Percentiles rank a stretch among this genome's conserved stretches.
Conservation (phyloP, 768 basidiomycete genomes). For the Termitomyces sp. region DNA sequence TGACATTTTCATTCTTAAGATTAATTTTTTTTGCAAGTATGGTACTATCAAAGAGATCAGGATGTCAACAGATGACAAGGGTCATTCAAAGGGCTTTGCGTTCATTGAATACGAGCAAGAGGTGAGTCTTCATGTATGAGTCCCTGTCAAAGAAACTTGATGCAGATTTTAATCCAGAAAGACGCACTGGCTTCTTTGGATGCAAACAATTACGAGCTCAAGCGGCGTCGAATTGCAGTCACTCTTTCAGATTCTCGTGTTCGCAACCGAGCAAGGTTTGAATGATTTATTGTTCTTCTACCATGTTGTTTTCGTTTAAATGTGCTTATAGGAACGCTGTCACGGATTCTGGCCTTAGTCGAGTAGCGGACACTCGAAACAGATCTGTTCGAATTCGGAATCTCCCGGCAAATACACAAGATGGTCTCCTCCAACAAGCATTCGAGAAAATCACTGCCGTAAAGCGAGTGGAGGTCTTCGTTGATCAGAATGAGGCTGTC, state of each 20-base stretch:
- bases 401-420: slow-evolving; percentile 76
- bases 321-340: slow-evolving; percentile 29
- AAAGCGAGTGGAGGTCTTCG: slow-evolving; percentile 73
- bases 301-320: not conserved
- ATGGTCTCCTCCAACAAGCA: slow-evolving; percentile 87
- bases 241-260: slow-evolving; percentile 78
- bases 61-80: slow-evolving; percentile 68
- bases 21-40: slow-evolving; percentile 47
- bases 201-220: slow-evolving; percentile 85
- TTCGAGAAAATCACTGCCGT: slow-evolving; percentile 75
- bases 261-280: slow-evolving; percentile 50
- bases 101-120: slow-evolving; percentile 89
- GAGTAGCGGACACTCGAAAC: slow-evolving; percentile 52
- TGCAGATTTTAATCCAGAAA: slow-evolving; percentile 38
- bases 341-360: slow-evolving; percentile 56
- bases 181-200: slow-evolving; percentile 68
- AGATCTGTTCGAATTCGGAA: slow-evolving; percentile 76
- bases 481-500: slow-evolving; percentile 54
- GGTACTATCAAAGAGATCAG: slow-evolving; percentile 81
- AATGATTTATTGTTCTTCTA: not conserved
- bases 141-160: not conserved
- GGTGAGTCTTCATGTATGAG: slow-evolving; percentile 37
- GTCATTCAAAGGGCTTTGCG: slow-evolving; percentile 78
- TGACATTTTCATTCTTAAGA: not conserved
- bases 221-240: slow-evolving; percentile 86